Evolutionary conservation across 805 yeast species (phyloP), one percentile per base, ranked within the genome.

Genomic region (Maudiozyma bulderi): DNA sequence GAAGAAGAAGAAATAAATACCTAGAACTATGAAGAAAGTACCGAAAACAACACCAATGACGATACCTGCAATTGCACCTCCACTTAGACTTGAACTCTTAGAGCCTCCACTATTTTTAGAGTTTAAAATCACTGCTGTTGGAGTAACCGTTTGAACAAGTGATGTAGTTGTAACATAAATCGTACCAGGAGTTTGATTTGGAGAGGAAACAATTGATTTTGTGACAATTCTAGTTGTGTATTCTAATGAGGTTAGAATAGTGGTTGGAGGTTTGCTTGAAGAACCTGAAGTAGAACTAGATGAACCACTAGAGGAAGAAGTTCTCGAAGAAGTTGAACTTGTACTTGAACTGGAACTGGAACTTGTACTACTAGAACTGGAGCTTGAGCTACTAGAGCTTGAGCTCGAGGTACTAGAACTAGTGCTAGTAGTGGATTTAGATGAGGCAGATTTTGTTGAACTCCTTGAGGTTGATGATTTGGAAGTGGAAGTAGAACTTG

Each of bases 21-120:
- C 66, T 0, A 69, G 75, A 2, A 74, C 40, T 10, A 65, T 57
- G 14, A 66, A 63, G 8, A 57, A 49, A 0, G 72, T 59, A 49
- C 81, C 83, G 15, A 62, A 68, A 10, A 78, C 64, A 5, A 68
- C 71, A 30, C 83, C 84, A 43, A 77, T 68, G 9, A 77, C 83
- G 31, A 79, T 75, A 40, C 84, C 84, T 6, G 81, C 83, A 48
- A 78, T 77, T 31, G 82, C 81, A 20, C 84, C 84, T 41, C 58
- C 65, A 41, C 62, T 55, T 35, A 62, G 28, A 11, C 30, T 34
- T 13, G 46, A 35, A 11, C 37, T 14, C 32, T 52, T 47, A 11
- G 40, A 43, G 14, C 28, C 43, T 8, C 9, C 29, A 30, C 40
- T 34, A n/a, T 39, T 39, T 29, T 33, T 15, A 32, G 14, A 39